Evolutionary conservation across 805 yeast species (phyloP).

Genomic region (Candida qinlingensis): DNA sequence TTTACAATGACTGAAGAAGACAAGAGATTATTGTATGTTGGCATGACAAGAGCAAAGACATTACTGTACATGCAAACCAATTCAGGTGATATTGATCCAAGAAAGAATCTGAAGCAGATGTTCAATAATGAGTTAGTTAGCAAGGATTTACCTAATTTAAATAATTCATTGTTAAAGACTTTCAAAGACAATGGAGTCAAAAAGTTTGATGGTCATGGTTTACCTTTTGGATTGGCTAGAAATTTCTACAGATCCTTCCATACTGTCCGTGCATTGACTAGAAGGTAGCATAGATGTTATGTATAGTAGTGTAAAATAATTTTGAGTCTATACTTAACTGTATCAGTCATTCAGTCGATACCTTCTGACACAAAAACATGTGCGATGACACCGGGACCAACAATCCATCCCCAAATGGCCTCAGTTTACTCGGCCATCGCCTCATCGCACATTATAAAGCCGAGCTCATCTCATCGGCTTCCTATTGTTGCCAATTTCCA

Average conservation of each 20-base stretch:
- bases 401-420: too few species aligned
- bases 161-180: background rate
- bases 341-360: too few species aligned
- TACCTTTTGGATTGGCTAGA: conserved; percentile 1
- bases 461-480: too few species aligned
- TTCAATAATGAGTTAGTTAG: background rate
- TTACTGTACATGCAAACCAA: conserved; percentile 24
- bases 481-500: too few species aligned
- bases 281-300: background rate
- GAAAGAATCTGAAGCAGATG: background rate
- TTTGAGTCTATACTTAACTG: too few species aligned
- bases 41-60: conserved; percentile 54
- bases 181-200: conserved; percentile 1
- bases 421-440: too few species aligned
- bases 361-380: too few species aligned
- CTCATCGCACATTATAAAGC: too few species aligned
- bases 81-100: background rate
- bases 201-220: conserved; percentile 2
- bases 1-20: conserved; percentile 20
- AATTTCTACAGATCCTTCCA: conserved; percentile 3
- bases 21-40: conserved; percentile 54
- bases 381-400: too few species aligned
- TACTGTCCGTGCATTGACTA: background rate
- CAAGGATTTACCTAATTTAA: background rate
- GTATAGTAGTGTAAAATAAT: background rate